These are phyloP conservation scores for Erodium trifolium DNA, from an alignment of 441 rosid genomes.

Conservation along the genomic window DNA sequence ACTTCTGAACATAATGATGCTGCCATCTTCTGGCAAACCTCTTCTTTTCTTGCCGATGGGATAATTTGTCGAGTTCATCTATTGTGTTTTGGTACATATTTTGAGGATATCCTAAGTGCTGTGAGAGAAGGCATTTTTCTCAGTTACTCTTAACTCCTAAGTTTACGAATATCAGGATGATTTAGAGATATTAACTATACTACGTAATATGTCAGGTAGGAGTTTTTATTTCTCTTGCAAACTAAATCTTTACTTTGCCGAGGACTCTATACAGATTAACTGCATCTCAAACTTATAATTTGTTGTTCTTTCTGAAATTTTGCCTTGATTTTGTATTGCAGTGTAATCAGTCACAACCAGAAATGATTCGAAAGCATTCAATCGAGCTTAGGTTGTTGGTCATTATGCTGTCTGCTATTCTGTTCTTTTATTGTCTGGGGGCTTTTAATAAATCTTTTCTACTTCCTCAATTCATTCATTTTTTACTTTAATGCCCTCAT, in stretches of 20 bases:
- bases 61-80: not conserved
- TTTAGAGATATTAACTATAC: not conserved
- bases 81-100: not conserved
- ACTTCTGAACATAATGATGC: too few relatives aligned
- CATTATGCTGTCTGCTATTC: conserved; percentile 1
- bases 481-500: not conserved
- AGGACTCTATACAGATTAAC: too few relatives aligned
- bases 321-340: not conserved
- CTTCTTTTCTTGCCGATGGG: not conserved
- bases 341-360: not conserved
- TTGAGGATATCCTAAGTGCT: not conserved
- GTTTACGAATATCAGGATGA: too few relatives aligned
- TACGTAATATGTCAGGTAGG: not conserved
- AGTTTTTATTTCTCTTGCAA: not conserved
- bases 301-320: too few relatives aligned
- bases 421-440: not conserved
- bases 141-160: too few relatives aligned
- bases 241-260: too few relatives aligned
- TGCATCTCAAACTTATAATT: too few relatives aligned
- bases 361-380: not conserved
- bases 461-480: not conserved
- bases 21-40: too few relatives aligned
- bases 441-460: not conserved
- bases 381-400: not conserved
- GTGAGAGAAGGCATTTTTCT: too few relatives aligned